Evolutionary conservation across 2,329 filamentous ascomycete species (phyloP), one percentile per base, ranked within the genome.

Genomic region (Shiraia sp.): DNA sequence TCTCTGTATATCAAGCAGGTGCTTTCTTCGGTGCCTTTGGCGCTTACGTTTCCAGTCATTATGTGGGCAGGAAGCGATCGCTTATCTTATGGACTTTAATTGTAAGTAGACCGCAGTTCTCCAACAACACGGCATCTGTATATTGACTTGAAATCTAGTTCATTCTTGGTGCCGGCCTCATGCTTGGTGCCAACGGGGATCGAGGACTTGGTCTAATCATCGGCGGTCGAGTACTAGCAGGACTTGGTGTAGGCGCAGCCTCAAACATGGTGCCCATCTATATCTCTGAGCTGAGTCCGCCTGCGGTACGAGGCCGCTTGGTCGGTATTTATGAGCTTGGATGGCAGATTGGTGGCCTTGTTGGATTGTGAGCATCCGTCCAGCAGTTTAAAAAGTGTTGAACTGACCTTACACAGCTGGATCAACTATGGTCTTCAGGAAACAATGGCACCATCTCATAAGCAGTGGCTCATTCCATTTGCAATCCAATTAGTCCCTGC

Each of bases 1-100:
- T 90, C 36, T 90, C 85, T 17, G 80, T 86, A 39, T 91, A 89
- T 72, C 88, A 92, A 69, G 88, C 88, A 8, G 88, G 88, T 45
- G 87, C 87, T 45, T 91, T 93, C 73, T 91, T 92, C 55, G 88
- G 88, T 36, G 81, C 84, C 7, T 58, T 67, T 19, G 62, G 62
- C 24, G 63, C 62, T 4, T 90, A 87, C 54, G 76, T 74, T 7
- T 78, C 81, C 24, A 82, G 79, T 22, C 83, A 86, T 72, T 87
- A 79, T 63, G 72, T 85, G 48, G 87, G 87, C 19, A 79, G 87
- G 15, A 81, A 80, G 57, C 79, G 76, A 61, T 85, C 81, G 15
- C 74, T 91, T 2, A 72, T 83, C 49, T 50, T 82, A 32, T 86
- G 84, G 62, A 71, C 77, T 2, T 39, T 78, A 24, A 53, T 91